Evolutionary conservation across 176 grass and related monocot genomes (phyloP).

Genomic region (Saccharum spontaneum): DNA sequence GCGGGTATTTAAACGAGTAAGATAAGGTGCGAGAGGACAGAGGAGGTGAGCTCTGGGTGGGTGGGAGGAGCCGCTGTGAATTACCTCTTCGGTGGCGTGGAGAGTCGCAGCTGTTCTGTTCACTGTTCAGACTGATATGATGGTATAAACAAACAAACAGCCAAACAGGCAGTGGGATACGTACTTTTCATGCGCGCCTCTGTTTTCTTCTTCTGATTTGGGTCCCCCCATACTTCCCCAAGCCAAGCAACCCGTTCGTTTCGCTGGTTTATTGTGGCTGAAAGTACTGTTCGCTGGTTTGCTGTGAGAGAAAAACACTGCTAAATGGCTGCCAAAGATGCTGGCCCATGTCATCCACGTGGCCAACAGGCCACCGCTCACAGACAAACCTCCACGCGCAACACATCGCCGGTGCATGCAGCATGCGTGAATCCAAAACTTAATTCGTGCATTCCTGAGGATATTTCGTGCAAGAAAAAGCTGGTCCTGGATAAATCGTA

Average conservation of each 20-base stretch:
- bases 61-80: slow-evolving; percentile 4
- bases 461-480: neutral
- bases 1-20: slow-evolving; percentile 46
- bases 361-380: neutral
- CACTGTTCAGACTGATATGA: neutral
- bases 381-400: neutral
- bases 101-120: slow-evolving; percentile 32
- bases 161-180: neutral
- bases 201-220: slow-evolving; percentile 33
- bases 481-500: neutral
- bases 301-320: too few relatives aligned
- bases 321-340: too few relatives aligned
- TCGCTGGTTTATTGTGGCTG: too few relatives aligned
- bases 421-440: neutral
- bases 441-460: neutral
- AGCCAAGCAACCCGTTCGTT: too few relatives aligned
- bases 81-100: slow-evolving; percentile 35
- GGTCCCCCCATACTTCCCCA: slow-evolving; percentile 3
- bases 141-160: neutral
- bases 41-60: slow-evolving; percentile 23
- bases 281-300: too few relatives aligned
- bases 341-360: neutral
- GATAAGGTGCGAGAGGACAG: slow-evolving; percentile 46
- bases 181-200: slow-evolving; percentile 4
- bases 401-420: neutral